These are phyloP conservation scores for Solanum chacoense DNA, from an alignment of 305 asterid species.

Conservation along the genomic window DNA sequence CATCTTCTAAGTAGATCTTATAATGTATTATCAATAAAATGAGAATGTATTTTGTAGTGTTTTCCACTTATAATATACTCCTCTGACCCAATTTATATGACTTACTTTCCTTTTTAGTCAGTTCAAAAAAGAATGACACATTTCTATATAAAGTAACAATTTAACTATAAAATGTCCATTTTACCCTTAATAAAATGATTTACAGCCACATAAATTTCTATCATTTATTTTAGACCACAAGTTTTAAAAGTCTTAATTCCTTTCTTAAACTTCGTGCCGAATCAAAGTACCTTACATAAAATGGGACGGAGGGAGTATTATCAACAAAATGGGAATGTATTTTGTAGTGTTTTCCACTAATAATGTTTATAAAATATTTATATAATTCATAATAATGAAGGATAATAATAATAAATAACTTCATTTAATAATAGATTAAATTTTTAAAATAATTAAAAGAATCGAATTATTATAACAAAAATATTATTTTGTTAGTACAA, in stretches of 20 bases:
- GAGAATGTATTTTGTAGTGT: neutral
- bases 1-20: neutral
- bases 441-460: neutral
- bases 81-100: no score
- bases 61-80: neutral
- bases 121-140: no score
- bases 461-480: neutral
- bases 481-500: neutral
- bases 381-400: neutral
- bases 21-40: neutral
- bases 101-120: no score
- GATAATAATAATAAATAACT: neutral
- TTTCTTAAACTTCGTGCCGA: no score
- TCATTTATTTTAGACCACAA: no score
- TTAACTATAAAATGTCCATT: no score
- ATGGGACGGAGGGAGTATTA: neutral
- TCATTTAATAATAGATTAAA: neutral
- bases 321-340: neutral
- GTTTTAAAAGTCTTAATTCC: no score
- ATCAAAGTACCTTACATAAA: no score
- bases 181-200: no score
- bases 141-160: no score
- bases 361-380: neutral
- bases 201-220: no score
- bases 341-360: neutral